Base-by-base conservation (phyloP, 352 stramenopile genomes). In the Phytophthora sansomeana region DNA sequence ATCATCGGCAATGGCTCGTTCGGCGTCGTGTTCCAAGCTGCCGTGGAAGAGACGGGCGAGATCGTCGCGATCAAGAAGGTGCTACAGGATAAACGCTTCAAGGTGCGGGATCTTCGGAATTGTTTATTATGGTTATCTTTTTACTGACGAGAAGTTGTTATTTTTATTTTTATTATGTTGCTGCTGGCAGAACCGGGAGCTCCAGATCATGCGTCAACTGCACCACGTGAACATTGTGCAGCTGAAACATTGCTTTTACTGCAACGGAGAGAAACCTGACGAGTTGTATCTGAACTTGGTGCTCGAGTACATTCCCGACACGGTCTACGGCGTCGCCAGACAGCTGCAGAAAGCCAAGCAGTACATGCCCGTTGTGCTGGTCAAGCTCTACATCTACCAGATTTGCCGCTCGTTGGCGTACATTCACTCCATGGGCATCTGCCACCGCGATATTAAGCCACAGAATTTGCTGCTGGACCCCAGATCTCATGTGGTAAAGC, bases 1-100 rank as follows among this genome's bases (percentile, higher is more conserved):
- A 99, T 99, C 65, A 99, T 99, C 65, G 98, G 98, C n/a, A 99
- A 99, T 75, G 98, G 98, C 19, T 99, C 95, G 3, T 99, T 99
- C 74, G 98, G 98, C 11, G 97, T 99, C 11, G 98, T 99, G 24
- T 99, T 99, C 71, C 92, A 99, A 74, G 98, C 97, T 7, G 92
- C 87, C 11, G 94, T 99, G 13, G 95, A 98, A 52, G 97, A 99
- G 68, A 99, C 97, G 11, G 93, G 96, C 5, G 95, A 99, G 75
- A 94, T 99, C 48, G 98, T 99, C 3, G 98, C 98, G 9, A 99
- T 99, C 70, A 99, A 99, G 82, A 99, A 99, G 77, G 98, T 99
- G 66, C 88, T 99, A 26, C 98, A 99, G 70, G 98, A 99, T 79
- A 99, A 99, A 74, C 88, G 98, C 38, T 99, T 99, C 78, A 99